Evolutionary conservation across 164 flowering plant species (phyloP), one percentile per base, ranked within the genome.

Genomic region (Stephania cephalantha): DNA sequence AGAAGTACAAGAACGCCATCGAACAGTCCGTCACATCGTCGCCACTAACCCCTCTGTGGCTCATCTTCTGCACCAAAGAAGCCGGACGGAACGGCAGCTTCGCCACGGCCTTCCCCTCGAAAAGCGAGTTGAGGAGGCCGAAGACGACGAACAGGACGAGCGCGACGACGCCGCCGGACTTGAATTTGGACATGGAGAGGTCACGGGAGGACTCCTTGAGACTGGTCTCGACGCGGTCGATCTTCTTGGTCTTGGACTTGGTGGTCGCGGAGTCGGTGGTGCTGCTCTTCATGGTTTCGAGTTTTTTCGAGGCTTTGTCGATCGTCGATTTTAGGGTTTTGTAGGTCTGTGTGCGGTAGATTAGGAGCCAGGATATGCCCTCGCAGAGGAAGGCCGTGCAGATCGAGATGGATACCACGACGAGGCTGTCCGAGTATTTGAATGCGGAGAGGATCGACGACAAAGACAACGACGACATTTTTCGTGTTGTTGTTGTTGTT

Each of bases 81-180:
- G 82, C 69, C 12, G 99, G 98, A 8, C 79, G 77, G 58, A 96
- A 96, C 11, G 99, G 98, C 31, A 96, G 72, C 71, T 94, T 96
- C 1, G 98, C 99, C 7, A 96, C 94, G 7, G 85, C 75, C 76
- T 89, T 93, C 8, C 99, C 99, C 68, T 96, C 99, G 68, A 96
- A 96, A 18, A 96, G 84, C 7, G 95, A 89, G 35, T 94, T 96
- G 30, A 96, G 80, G 9, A 92, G 71, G 0, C 94, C 99, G 71
- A 93, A 96, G 29, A 96, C 98, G 46, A 91, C 85, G 84, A 94
- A 84, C 11, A 96, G 86, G 11, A 94, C 99, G 11, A 91, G 76
- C 8, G 99, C 99, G 1, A 96, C 99, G 9, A 96, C 98, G 29
- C 87, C 97, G 7, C 99, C 99, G 48, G 99, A 96, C 74, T 96